A percentile compares a stretch with the other conserved stretches of the same genome.
These are phyloP conservation scores for Dryas drummondii DNA, from an alignment of 306 rosid genomes.

Conservation along the genomic window DNA sequence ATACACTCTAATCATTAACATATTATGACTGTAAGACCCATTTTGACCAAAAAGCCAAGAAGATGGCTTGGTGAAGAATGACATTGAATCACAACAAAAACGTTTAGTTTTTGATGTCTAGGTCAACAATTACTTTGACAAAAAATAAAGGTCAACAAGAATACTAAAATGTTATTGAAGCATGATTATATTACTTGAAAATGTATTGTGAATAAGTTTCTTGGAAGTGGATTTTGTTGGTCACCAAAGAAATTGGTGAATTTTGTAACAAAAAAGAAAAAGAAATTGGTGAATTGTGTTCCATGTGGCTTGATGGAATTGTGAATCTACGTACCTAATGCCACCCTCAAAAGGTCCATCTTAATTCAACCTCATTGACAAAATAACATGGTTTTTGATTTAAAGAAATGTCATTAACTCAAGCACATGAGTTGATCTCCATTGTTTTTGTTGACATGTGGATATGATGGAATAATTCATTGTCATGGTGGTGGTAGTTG, in stretches of 20 bases:
- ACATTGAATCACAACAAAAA: slow-evolving; percentile 1
- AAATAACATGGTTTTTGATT: not conserved
- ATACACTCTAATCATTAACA: too few relatives aligned
- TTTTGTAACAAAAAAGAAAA: too few relatives aligned
- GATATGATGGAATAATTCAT: not conserved
- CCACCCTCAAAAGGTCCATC: not conserved
- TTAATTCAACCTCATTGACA: not conserved
- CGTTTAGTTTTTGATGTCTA: not conserved
- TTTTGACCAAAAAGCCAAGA: not conserved
- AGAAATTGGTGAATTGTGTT: not conserved
- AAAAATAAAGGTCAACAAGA: not conserved
- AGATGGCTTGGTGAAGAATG: not conserved
- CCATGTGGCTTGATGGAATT: not conserved
- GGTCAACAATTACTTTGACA: slow-evolving; percentile 2
- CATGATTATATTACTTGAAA: not conserved
- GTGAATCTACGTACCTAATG: not conserved
- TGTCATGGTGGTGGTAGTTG: not conserved
- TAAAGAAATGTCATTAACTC: not conserved
- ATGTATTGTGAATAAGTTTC: not conserved
- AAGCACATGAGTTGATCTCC: not conserved
- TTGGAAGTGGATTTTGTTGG: slow-evolving; percentile 18
- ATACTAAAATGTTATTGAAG: not conserved
- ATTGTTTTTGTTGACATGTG: slow-evolving; percentile 4
- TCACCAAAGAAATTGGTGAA: not conserved
- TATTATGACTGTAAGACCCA: too few relatives aligned